phyloP scores from a whole-genome alignment of 2,329 filamentous ascomycete genomes.

The Fonsecaea pedrosoi region DNA sequence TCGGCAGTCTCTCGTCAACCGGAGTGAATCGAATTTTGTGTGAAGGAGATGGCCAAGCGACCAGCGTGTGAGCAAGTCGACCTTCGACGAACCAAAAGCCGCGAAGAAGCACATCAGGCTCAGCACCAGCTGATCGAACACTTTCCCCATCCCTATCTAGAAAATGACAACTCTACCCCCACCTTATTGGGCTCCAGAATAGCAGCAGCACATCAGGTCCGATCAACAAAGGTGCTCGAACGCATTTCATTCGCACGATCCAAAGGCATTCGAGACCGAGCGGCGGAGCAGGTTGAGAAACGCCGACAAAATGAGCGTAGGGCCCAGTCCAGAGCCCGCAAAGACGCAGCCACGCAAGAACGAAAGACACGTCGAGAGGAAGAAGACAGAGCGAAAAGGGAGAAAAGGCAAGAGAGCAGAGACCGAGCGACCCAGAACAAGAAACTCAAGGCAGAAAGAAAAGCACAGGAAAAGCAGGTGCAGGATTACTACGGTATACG shows the following conservation, averaged over 20 bases:
- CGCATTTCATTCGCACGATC: constrained; percentile 5
- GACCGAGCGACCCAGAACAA: constrained; percentile 19
- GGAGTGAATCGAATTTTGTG: constrained; percentile 7
- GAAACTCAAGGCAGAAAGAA: constrained; percentile 24
- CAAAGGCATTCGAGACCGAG: constrained; percentile 9
- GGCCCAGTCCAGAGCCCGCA: constrained; percentile 6
- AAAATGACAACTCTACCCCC: not conserved
- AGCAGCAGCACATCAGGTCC: not conserved
- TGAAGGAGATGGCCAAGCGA: constrained; percentile 16
- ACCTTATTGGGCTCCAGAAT: not conserved
- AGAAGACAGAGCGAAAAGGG: constrained; percentile 9
- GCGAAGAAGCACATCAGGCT: not conserved
- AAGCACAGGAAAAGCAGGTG: constrained; percentile 44
- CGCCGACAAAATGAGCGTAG: not conserved
- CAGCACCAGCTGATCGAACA: not conserved
- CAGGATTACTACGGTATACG: constrained; percentile 36
- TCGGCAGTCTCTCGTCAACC: not conserved
- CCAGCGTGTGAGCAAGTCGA: not conserved
- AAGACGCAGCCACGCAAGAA: constrained; percentile 13
- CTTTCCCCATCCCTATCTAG: not conserved
- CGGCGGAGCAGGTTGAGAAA: constrained; percentile 3
- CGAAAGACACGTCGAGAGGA: constrained; percentile 13
- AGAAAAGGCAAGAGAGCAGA: constrained; percentile 21
- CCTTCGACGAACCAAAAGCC: not conserved
- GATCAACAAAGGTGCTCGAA: not conserved